These are phyloP conservation scores for Tephrocybe sp. DNA, from an alignment of 768 basidiomycete species.

Conservation along the genomic window DNA sequence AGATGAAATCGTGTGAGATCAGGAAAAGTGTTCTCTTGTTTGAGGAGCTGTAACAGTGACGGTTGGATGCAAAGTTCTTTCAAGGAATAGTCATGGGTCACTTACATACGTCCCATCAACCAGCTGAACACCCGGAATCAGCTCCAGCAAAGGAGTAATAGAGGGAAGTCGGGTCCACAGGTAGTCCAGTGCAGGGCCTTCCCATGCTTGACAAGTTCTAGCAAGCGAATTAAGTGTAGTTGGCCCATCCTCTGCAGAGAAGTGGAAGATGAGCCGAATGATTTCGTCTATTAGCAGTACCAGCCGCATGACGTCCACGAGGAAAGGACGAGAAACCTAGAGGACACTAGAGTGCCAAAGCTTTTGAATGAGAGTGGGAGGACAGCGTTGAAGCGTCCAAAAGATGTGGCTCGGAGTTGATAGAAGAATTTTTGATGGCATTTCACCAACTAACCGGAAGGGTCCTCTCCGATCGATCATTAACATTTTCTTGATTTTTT, in stretches of 20 bases:
- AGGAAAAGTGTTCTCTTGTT: not conserved
- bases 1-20: conserved; percentile 28
- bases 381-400: not conserved
- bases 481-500: not conserved
- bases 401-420: not conserved
- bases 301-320: conserved; percentile 35
- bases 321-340: not conserved
- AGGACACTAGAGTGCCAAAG: too few relatives aligned
- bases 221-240: conserved; percentile 34
- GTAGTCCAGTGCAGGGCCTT: conserved; percentile 45
- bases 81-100: not conserved
- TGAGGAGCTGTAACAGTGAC: conserved; percentile 1
- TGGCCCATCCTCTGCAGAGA: conserved; percentile 26
- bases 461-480: conserved; percentile 12
- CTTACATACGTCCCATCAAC: conserved; percentile 35
- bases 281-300: conserved; percentile 51
- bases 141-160: conserved; percentile 37
- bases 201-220: conserved; percentile 46
- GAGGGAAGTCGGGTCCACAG: conserved; percentile 45
- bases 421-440: conserved; percentile 10
- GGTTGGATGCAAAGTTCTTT: not conserved
- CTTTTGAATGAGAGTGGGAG: conserved; percentile 2
- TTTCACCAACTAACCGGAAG: conserved; percentile 8
- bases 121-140: conserved; percentile 31
- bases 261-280: conserved; percentile 40